Evolutionary conservation across 768 basidiomycete species (phyloP), one percentile per base, ranked within the genome.

Genomic region (Peribolospora baueri): DNA sequence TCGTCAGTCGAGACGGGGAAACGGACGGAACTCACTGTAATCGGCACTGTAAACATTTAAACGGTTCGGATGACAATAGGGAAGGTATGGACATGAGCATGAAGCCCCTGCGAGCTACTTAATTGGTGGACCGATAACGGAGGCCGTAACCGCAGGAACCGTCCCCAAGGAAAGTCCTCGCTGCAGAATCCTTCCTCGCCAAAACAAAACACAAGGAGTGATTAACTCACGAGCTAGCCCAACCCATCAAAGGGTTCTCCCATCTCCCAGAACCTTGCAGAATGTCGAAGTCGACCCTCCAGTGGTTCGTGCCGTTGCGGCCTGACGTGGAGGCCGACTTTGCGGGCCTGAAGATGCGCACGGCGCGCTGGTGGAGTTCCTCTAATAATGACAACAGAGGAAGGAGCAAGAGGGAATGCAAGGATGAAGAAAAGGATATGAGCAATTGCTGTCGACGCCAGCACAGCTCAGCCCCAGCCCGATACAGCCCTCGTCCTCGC

Each of bases 211-310:
- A 46, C 25, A 37, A 52, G 25, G 9, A 36, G 3, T 8, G 11
- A 40, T 7, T 14, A 7, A 75, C 83, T 69, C 66, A 90, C 83
- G 86, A 87, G 71, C 81, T 84, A 0, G 88, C 90, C 73, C 76
- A 98, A 48, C 91, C 91, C 85, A 97, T 98, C 61, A 98, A 67
- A 4, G 86, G 85, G 65, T 97, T 98, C 74, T 95, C 88, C 91
- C 91, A 98, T 52, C 91, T 75, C 9, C 84, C 87, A 39, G 76
- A 79, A 42, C 90, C 86, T 56, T 76, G 78, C n/a, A 95, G 71
- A 55, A 78, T 78, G 63, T 97, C 91, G 73, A 80, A 97, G 68
- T 97, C 91, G 63, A 98, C 77, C 60, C 85, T 73, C 91, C 91
- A 98, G 62, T 82, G 79, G 60, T 81, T 76, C 8, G 77, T 53